These are phyloP conservation scores for Penicillium atrosanguineum DNA, from an alignment of 495 filamentous ascomycete genomes.

Conservation along the genomic window DNA sequence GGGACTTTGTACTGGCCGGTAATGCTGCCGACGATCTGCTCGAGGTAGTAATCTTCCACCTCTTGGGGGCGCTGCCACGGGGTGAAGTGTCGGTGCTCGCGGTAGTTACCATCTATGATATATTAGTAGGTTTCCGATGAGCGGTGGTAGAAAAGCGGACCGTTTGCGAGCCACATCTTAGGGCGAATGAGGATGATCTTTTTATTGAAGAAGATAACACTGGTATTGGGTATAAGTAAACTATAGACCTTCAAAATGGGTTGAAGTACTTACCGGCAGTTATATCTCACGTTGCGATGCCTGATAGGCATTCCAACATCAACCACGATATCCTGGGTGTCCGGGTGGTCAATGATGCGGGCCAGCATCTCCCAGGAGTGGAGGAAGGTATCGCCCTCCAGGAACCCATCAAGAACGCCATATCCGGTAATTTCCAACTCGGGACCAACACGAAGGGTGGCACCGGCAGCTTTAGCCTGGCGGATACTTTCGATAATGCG, in stretches of 20 bases:
- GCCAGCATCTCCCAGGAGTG: constrained; percentile 74
- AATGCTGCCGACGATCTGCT: constrained; percentile 59
- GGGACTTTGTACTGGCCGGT: constrained; percentile 61
- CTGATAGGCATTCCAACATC: constrained; percentile 68
- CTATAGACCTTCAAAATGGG: not conserved
- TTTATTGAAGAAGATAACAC: constrained; percentile 61
- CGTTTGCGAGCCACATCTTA: constrained; percentile 80
- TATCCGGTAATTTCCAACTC: constrained; percentile 71
- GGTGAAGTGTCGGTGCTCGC: constrained; percentile 58
- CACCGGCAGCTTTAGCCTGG: constrained; percentile 66
- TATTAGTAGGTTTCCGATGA: not conserved
- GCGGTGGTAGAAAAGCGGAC: constrained; percentile 28
- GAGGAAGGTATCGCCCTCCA: constrained; percentile 50
- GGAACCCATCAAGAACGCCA: constrained; percentile 45
- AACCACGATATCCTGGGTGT: constrained; percentile 72
- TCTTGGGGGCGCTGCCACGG: constrained; percentile 59
- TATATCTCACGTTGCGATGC: constrained; percentile 70
- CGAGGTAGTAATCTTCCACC: constrained; percentile 72
- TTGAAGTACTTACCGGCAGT: constrained; percentile 51
- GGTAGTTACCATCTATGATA: constrained; percentile 37
- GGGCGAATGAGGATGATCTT: constrained; percentile 76
- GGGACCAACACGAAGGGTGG: constrained; percentile 73
- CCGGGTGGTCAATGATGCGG: constrained; percentile 51
- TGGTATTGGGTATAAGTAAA: constrained; percentile 29
- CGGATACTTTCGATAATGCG: constrained; percentile 76